phyloP scores from a whole-genome alignment of 2,329 filamentous ascomycete species.

The Aspergillus sp. region DNA sequence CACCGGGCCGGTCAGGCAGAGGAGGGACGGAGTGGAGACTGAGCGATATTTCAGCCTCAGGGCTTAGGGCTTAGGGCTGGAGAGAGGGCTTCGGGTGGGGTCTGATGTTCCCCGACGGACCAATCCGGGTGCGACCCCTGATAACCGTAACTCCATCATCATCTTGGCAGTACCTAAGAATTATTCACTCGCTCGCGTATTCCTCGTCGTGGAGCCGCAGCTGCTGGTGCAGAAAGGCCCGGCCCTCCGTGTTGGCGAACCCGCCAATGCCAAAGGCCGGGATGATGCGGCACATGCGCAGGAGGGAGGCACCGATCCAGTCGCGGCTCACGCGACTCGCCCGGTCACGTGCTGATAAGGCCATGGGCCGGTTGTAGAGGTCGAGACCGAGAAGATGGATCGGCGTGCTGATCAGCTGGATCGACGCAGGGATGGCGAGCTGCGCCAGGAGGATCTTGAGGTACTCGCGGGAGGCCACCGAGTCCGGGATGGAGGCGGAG shows the following conservation, averaged over 20 bases:
- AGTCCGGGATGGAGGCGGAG: constrained; percentile 57
- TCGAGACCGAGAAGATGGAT: constrained; percentile 81
- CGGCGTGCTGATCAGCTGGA: constrained; percentile 78
- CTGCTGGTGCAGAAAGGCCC: constrained; percentile 30
- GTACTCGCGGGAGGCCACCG: constrained; percentile 77
- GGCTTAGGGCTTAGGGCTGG: neutral
- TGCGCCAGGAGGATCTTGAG: constrained; percentile 83
- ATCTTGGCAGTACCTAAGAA: too few species aligned
- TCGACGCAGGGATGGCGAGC: constrained; percentile 72
- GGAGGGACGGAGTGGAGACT: neutral
- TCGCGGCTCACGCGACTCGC: constrained; percentile 65
- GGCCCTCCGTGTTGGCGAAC: constrained; percentile 66
- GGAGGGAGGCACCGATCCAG: constrained; percentile 70
- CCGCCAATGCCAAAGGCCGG: constrained; percentile 87
- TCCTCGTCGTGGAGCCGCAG: constrained; percentile 12
- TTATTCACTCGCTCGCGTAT: neutral
- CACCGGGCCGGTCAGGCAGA: neutral
- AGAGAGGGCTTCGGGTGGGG: neutral
- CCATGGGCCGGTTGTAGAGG: constrained; percentile 68
- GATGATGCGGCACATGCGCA: constrained; percentile 77
- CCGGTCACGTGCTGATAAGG: constrained; percentile 54
- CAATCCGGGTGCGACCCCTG: neutral
- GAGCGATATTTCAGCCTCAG: neutral
- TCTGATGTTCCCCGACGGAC: neutral
- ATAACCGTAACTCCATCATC: neutral